Evolutionary conservation across 139 green algal species (phyloP), one percentile per base, ranked within the genome.

Genomic region (Chlorella sorokiniana): DNA sequence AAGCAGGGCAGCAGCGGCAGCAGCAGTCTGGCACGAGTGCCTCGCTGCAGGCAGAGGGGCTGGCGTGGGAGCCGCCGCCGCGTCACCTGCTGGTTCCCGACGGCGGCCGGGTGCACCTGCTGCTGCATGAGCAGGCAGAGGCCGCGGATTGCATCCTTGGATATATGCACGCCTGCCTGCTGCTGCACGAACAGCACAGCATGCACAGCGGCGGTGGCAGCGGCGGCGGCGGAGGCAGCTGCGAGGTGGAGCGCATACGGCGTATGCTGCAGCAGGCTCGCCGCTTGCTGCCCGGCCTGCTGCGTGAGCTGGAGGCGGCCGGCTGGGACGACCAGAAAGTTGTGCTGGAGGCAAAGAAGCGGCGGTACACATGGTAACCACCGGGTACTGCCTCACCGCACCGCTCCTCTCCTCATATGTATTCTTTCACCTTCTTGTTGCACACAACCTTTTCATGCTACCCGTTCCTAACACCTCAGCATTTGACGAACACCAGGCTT

Each of bases 311-410:
- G 25, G 76, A 83, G 37, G 64, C 79, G 22, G 48, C 33, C 31
- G 85, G 88, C 16, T 91, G 88, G 88, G 81, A 84, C 7, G 81
- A 84, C 1, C 70, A 83, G 67, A 90, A 90, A 48, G 86, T 91
- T 38, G 88, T 91, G 67, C 83, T 91, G 44, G 88, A 91, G 78
- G 80, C 85, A 23, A 82, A 89, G 52, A 63, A 81, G 44, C 71
- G 83, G 27, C 40, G 88, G 3, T 81, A 81, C 0, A 27, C 31
- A 11, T 91, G 88, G 83, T 96, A n/a, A n/a, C n/a, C n/a, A n/a
- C n/a, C n/a, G n/a, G 85, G 14, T 11, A 59, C 14, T 56, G 16
- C 48, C 48, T 56, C 48, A 56, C 48, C 11, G 48, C 14, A 16
- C 14, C 16, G 48, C 56, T 22, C 56, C 22, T 65, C 56, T 65